Evolutionary conservation across 768 basidiomycete genomes (phyloP), one percentile per base, ranked within the genome.

Genomic region (Scleroderma citrinum): DNA sequence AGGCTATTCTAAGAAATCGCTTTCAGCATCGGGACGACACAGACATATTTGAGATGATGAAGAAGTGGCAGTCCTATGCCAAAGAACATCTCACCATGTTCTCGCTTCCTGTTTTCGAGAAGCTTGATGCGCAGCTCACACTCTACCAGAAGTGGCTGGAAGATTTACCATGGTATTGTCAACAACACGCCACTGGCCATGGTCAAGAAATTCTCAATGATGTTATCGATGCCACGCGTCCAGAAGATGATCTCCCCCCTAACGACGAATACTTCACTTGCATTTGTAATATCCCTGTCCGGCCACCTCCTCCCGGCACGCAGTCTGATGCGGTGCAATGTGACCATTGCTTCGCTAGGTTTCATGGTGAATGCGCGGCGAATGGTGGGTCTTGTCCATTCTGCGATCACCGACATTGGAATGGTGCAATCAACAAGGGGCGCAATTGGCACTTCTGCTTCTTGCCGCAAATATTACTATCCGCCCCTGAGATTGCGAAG

Each of bases 331-430:
- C 90, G 1, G 90, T 92, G 14, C 90, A 92, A 62, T 92, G 89
- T 62, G 89, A 92, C 60, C 88, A 92, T 57, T 92, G 89, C 54
- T 87, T 78, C 62, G 90, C 89, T 42, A 74, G 88, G 43, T 92
- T 92, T 68, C 89, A 92, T 52, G 88, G 87, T 5, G 76, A 82
- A 43, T 92, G 89, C 57, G 89, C 88, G 11, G 83, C 83, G 56
- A 87, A 85, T 54, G 89, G 89, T n/a, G 90, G 89, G 31, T 92
- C 89, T 5, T 92, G 89, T 61, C 89, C 89, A 0, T 92, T 92
- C 71, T 92, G 89, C 56, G 89, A 92, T 55, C 88, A 90, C 57
- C 85, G 90, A 53, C 90, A 92, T 59, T 92, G 89, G 89, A 89
- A 92, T 56, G 89, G 89, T 17, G 78, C 85, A 3, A 83, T 92